A percentile compares a stretch with the other conserved stretches of the same genome.
Conservation (phyloP, 1,284 basidiomycete species). For the Hemileia vastatrix region DNA sequence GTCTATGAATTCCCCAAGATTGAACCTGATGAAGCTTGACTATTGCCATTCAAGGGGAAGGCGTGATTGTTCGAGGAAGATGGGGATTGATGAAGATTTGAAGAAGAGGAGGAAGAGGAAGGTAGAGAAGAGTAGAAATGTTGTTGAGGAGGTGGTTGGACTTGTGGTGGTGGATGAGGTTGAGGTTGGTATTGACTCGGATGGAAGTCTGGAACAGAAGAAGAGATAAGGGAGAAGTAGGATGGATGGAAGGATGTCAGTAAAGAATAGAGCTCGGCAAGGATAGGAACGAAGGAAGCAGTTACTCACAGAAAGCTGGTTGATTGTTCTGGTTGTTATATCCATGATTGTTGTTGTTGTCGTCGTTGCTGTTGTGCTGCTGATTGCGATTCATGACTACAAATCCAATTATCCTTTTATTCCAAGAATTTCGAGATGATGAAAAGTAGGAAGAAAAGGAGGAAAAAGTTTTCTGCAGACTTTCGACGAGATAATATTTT, state of each 20-base stretch:
- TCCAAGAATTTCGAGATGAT: neutral
- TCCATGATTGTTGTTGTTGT: neutral
- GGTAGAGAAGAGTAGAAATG: too few species aligned
- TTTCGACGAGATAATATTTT: too few species aligned
- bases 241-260: neutral
- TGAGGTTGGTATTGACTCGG: too few species aligned
- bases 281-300: neutral
- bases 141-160: too few species aligned
- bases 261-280: neutral
- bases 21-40: too few species aligned
- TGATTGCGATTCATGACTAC: neutral
- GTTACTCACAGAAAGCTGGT: neutral
- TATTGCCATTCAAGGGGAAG: too few species aligned
- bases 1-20: too few species aligned
- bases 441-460: neutral
- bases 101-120: too few species aligned
- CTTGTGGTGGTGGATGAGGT: too few species aligned
- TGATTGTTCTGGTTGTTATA: neutral
- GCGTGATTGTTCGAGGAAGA: too few species aligned
- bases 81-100: too few species aligned
- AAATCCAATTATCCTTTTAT: neutral
- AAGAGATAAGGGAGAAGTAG: neutral
- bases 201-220: neutral
- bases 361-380: neutral
- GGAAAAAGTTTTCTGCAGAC: too few species aligned